Conservation (phyloP, 176 grass and related monocot genomes). For the Eragrostis nindensis region DNA sequence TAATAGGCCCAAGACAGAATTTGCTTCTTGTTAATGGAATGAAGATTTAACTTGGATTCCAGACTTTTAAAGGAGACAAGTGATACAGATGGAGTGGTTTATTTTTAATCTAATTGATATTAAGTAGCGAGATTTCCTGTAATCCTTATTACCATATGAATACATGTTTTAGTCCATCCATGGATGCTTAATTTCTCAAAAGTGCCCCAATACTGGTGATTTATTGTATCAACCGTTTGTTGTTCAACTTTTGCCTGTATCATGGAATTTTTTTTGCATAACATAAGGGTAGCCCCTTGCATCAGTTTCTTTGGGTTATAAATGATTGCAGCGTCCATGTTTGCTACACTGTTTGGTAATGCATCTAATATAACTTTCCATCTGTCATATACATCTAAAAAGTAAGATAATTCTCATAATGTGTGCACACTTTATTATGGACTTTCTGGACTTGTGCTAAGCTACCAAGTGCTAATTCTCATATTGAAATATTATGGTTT, state of each 20-base stretch:
- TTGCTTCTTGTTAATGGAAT: conserved; percentile 20
- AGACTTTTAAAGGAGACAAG: background rate
- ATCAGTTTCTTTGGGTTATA: background rate
- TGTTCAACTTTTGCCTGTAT: background rate
- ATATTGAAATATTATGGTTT: conserved; percentile 18
- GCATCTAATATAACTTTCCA: conserved; percentile 12
- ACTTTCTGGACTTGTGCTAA: background rate
- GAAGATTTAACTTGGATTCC: conserved; percentile 6
- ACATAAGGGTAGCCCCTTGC: conserved; percentile 1
- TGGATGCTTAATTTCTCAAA: background rate
- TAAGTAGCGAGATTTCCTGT: conserved; percentile 7
- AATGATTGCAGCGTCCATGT: background rate
- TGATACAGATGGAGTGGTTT: background rate
- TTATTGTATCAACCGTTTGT: background rate
- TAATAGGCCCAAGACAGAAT: background rate
- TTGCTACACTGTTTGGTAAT: background rate
- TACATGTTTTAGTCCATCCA: conserved; percentile 12
- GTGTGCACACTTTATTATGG: background rate
- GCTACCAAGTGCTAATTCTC: background rate
- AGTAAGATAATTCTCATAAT: conserved; percentile 27
- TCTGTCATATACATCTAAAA: conserved; percentile 3
- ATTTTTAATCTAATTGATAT: background rate
- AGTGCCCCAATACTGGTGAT: background rate
- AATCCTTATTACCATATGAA: background rate
- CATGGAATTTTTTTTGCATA: background rate